Evolutionary conservation across 2,329 filamentous ascomycete genomes (phyloP), one percentile per base, ranked within the genome.

Genomic region (Aspergillus fructus): DNA sequence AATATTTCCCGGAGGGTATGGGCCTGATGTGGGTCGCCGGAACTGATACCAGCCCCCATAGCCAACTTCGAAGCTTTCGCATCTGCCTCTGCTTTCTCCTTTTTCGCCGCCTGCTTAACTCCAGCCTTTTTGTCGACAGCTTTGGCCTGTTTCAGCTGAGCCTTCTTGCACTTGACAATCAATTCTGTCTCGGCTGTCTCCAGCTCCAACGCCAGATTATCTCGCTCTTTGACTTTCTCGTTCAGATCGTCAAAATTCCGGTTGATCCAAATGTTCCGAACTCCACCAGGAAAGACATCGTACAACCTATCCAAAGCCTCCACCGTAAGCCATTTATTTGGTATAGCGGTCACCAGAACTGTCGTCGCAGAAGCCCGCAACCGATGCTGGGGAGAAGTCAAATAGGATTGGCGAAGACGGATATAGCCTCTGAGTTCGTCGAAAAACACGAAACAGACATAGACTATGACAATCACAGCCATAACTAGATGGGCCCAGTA

Each of bases 261-360:
- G 59, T 97, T 99, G 66, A 99, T 87, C 93, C 93, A 99, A 47
- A 99, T 90, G 65, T 97, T 97, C 59, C 91, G 86, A 68, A 99
- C 89, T 30, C 94, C 94, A 19, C 94, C 94, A 0, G 94, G 94
- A 66, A 97, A 97, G 1, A 97, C 93, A 71, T 99, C 94, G 68
- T 96, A 99, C 0, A 99, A 80, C 0, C 89, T 89, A 57, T 86
- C 83, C 4, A 99, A 81, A 0, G 91, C 90, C 45, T 96, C 87
- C 49, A 91, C 84, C 2, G 85, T 91, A 7, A 96, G 85, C 94
- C 94, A 99, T 69, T 96, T 96, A 41, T 84, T 79, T 1, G 94
- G 94, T 51, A 99, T 96, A 11, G 89, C 89, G 62, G 89, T 94
- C 52, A 99, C 92, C 5, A 99, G 82, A 47, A 99, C 93, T 0